phyloP scores from a whole-genome alignment of 1,284 basidiomycete species.

The Cryptococcus hybrid region DNA sequence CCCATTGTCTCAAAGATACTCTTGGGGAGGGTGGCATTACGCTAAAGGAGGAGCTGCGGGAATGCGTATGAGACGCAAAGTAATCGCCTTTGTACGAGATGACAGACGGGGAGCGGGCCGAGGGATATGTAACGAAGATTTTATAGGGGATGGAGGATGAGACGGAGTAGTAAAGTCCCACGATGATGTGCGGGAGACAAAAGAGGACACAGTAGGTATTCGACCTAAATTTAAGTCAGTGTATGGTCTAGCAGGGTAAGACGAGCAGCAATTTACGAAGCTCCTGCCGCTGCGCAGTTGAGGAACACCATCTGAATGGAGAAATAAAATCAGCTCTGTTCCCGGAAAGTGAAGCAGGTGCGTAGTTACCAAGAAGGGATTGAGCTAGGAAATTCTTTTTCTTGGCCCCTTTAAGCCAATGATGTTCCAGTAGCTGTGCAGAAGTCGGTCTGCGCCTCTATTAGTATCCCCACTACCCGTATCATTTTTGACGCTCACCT shows the following conservation, averaged over 20 bases:
- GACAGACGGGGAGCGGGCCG: conserved; percentile 15
- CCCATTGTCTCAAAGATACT: conserved; percentile 38
- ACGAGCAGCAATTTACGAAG: conserved; percentile 9
- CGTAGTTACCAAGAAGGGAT: conserved; percentile 25
- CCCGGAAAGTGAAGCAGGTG: conserved; percentile 1
- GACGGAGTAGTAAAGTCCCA: conserved; percentile 42
- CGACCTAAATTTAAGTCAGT: conserved; percentile 10
- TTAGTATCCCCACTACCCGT: not conserved
- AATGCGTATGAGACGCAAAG: conserved; percentile 12
- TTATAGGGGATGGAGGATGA: conserved; percentile 26
- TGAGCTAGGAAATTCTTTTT: conserved; percentile 34
- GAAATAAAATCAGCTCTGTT: too few species aligned
- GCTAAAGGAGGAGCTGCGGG: conserved; percentile 19
- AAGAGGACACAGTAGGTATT: conserved; percentile 29
- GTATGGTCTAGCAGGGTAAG: too few species aligned
- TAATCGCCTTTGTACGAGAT: conserved; percentile 17
- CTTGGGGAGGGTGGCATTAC: conserved; percentile 29
- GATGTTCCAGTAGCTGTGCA: conserved; percentile 23
- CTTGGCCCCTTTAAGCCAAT: conserved; percentile 35
- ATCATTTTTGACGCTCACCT: conserved; percentile 53
- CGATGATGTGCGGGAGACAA: conserved; percentile 31
- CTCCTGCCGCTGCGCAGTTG: conserved; percentile 33
- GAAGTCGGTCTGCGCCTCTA: conserved; percentile 24
- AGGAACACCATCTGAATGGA: too few species aligned
- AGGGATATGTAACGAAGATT: conserved; percentile 9